Conservation (phyloP, 139 green algal species). For the Nannochloris sp. region DNA sequence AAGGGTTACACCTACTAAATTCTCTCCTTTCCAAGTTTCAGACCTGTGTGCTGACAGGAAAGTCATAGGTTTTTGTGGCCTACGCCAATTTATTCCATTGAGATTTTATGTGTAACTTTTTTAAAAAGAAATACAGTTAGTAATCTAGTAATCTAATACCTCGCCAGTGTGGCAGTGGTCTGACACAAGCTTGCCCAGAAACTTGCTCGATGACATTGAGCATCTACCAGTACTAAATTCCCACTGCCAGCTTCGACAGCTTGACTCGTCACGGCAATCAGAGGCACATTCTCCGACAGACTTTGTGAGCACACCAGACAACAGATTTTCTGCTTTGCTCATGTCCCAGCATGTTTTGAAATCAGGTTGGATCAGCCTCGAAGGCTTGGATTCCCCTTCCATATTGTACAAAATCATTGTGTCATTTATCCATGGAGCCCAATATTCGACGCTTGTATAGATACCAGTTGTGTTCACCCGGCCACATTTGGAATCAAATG, state of each 20-base stretch:
- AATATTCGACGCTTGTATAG: conserved; percentile 9
- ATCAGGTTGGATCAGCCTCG: conserved; percentile 3
- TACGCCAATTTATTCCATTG: no score
- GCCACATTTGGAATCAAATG: conserved; percentile 3
- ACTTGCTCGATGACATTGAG: no score
- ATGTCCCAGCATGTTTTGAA: conserved; percentile 9
- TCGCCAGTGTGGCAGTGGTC: no score
- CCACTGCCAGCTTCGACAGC: no score
- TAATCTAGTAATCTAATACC: no score
- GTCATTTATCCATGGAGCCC: conserved; percentile 10
- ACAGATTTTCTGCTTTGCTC: not conserved
- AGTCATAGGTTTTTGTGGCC: no score
- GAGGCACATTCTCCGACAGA: not conserved
- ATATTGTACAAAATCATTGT: conserved; percentile 7
- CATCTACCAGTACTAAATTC: no score
- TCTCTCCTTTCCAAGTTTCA: no score
- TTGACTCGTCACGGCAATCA: not conserved
- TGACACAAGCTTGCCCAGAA: no score
- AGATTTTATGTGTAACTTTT: no score
- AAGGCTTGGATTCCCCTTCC: not conserved
- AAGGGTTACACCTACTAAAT: conserved; percentile 88
- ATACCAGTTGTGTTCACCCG: not conserved
- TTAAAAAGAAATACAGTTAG: no score
- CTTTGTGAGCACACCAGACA: not conserved
- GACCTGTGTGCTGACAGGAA: no score